Evolutionary conservation across 257 asterid genomes (phyloP).

Genomic region (Primulina huaijiensis): DNA sequence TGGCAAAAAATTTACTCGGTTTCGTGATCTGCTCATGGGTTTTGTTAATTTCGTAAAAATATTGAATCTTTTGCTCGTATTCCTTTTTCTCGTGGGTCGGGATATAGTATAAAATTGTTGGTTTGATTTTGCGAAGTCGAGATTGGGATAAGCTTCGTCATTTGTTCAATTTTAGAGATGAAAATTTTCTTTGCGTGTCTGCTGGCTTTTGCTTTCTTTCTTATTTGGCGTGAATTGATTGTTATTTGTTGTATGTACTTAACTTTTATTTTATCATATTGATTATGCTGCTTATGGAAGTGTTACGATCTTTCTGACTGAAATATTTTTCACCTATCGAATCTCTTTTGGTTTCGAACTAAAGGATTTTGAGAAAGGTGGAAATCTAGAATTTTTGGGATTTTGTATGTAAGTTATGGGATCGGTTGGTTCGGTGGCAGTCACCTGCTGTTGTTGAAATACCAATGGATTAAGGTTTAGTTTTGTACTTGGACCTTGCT

Average conservation of each 20-base stretch:
- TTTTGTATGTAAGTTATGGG: too few relatives aligned
- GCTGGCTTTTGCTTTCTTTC: not conserved
- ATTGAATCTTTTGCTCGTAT: slow-evolving; percentile 16
- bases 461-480: not conserved
- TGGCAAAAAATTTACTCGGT: slow-evolving; percentile 13
- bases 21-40: slow-evolving; percentile 26
- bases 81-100: slow-evolving; percentile 12
- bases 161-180: slow-evolving; percentile 8
- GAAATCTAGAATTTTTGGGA: slow-evolving; percentile 1
- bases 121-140: slow-evolving; percentile 17
- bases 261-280: too few relatives aligned
- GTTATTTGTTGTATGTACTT: not conserved
- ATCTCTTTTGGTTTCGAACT: slow-evolving; percentile 14
- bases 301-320: not conserved
- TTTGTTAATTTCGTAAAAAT: slow-evolving; percentile 24
- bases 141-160: slow-evolving; percentile 24
- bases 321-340: not conserved
- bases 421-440: too few relatives aligned
- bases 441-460: too few relatives aligned
- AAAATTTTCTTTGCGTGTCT: not conserved
- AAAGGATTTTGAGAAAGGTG: not conserved
- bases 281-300: not conserved
- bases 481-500: not conserved
- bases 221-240: too few relatives aligned
- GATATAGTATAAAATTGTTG: slow-evolving; percentile 12